Percentiles rank a stretch among this genome's conserved stretches.
Evolutionary conservation across 768 basidiomycete species (phyloP).

Genomic region (Mycena galericulata): DNA sequence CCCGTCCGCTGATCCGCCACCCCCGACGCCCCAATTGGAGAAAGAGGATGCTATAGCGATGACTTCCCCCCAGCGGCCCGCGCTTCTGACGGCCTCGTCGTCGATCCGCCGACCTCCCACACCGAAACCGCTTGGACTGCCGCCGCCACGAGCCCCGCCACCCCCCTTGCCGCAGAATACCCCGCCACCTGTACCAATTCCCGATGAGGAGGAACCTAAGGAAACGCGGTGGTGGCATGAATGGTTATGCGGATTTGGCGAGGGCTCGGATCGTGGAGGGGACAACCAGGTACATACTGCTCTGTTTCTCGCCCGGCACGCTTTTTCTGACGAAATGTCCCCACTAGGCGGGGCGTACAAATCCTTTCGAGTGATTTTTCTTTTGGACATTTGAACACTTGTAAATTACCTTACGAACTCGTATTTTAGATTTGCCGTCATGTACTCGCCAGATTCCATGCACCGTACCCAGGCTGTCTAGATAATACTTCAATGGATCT

Average conservation of each 20-base stretch:
- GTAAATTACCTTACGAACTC: slow-evolving; percentile 2
- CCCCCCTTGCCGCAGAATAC: slow-evolving; percentile 48
- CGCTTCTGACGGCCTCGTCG: slow-evolving; percentile 39
- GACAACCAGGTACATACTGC: slow-evolving; percentile 70
- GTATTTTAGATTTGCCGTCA: slow-evolving; percentile 11
- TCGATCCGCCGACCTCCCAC: slow-evolving; percentile 51
- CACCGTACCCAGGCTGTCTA: not conserved
- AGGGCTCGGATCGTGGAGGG: slow-evolving; percentile 79
- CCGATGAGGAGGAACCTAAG: slow-evolving; percentile 47
- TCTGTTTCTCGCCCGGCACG: not conserved
- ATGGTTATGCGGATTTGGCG: slow-evolving; percentile 85
- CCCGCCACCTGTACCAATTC: slow-evolving; percentile 52
- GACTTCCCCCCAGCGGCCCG: slow-evolving; percentile 35
- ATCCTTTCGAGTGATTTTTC: slow-evolving; percentile 62
- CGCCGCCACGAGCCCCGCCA: slow-evolving; percentile 69
- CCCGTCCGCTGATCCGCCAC: slow-evolving; percentile 37
- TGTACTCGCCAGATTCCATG: not conserved
- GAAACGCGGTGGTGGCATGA: slow-evolving; percentile 85
- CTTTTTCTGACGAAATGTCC: slow-evolving; percentile 9
- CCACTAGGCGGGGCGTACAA: slow-evolving; percentile 78
- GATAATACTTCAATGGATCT: slow-evolving; percentile 10
- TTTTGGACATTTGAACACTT: slow-evolving; percentile 4
- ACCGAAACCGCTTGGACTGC: slow-evolving; percentile 71
- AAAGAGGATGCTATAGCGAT: slow-evolving; percentile 16
- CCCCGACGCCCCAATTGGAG: slow-evolving; percentile 27